Conservation (phyloP, 2,329 filamentous ascomycete species). For the Colletotrichum trifolii region DNA sequence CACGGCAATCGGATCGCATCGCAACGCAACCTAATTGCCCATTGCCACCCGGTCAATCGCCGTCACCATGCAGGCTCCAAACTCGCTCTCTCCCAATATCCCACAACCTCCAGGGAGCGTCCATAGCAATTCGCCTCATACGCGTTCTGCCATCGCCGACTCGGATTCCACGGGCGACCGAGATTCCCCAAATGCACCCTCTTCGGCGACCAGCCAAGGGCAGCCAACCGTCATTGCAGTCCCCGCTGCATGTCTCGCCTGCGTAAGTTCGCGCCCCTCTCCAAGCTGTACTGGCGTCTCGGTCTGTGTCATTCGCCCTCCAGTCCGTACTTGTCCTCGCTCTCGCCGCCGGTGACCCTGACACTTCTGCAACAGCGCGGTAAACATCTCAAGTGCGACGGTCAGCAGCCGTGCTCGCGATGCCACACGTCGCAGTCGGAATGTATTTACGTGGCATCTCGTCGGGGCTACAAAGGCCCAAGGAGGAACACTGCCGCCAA, state of each 20-base stretch:
- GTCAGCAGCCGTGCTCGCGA: conserved; percentile 74
- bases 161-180: conserved; percentile 37
- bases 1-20: conserved; percentile 8
- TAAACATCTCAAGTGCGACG: conserved; percentile 83
- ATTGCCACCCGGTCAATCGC: background rate
- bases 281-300: background rate
- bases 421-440: conserved; percentile 68
- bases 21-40: too few relatives aligned
- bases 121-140: conserved; percentile 32
- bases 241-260: conserved; percentile 65
- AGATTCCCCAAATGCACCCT: conserved; percentile 36
- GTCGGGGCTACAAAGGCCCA: conserved; percentile 79
- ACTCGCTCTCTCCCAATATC: conserved; percentile 27
- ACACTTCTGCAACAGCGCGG: conserved; percentile 53
- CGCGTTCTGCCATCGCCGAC: conserved; percentile 19
- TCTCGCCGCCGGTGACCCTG: conserved; percentile 9
- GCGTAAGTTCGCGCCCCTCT: conserved; percentile 54
- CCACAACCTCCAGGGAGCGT: conserved; percentile 28
- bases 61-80: conserved; percentile 14
- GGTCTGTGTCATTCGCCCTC: background rate
- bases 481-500: conserved; percentile 58
- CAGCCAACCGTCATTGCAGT: conserved; percentile 52
- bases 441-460: conserved; percentile 79
- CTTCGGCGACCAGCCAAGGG: conserved; percentile 38
- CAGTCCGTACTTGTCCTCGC: background rate